phyloP scores from a whole-genome alignment of 768 basidiomycete genomes.

The Cytidiella melzeri region DNA sequence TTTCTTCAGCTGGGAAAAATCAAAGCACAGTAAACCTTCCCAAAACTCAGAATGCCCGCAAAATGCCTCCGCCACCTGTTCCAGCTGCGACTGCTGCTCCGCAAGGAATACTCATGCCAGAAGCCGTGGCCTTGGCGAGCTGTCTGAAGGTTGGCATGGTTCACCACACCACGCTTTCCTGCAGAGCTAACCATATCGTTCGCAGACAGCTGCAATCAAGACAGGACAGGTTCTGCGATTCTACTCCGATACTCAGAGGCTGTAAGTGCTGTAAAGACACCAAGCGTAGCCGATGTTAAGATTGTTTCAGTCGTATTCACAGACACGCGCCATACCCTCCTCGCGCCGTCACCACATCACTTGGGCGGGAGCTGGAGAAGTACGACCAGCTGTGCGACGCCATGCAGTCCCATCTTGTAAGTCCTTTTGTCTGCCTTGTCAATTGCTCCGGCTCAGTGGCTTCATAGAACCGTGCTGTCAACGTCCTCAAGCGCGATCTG shows the following conservation, averaged over 20 bases:
- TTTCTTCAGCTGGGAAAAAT: constrained; percentile 25
- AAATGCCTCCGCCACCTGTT: constrained; percentile 7
- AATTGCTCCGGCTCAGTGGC: neutral
- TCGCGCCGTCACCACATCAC: constrained; percentile 51
- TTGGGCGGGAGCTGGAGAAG: constrained; percentile 70
- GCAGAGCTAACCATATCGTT: neutral
- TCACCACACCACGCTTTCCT: neutral
- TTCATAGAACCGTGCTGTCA: constrained; percentile 60
- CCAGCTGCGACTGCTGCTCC: constrained; percentile 40
- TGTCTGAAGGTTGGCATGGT: constrained; percentile 49
- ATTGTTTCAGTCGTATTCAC: constrained; percentile 43
- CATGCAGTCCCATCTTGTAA: constrained; percentile 65
- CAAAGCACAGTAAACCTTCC: constrained; percentile 22
- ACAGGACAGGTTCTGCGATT: constrained; percentile 69
- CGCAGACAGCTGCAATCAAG: constrained; percentile 57
- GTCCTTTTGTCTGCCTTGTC: constrained; percentile 21
- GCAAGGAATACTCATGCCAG: constrained; percentile 50
- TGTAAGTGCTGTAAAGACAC: constrained; percentile 38
- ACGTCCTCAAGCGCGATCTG: constrained; percentile 66
- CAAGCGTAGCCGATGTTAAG: no score
- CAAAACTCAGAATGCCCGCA: constrained; percentile 9
- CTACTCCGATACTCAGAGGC: constrained; percentile 54
- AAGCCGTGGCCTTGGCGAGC: constrained; percentile 49
- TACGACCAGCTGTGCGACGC: constrained; percentile 78
- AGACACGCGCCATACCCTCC: constrained; percentile 58